Percentiles rank a stretch among this genome's conserved stretches.
These are phyloP conservation scores for Blastomyces parvus DNA, from an alignment of 2,329 filamentous ascomycete species.

Conservation along the genomic window DNA sequence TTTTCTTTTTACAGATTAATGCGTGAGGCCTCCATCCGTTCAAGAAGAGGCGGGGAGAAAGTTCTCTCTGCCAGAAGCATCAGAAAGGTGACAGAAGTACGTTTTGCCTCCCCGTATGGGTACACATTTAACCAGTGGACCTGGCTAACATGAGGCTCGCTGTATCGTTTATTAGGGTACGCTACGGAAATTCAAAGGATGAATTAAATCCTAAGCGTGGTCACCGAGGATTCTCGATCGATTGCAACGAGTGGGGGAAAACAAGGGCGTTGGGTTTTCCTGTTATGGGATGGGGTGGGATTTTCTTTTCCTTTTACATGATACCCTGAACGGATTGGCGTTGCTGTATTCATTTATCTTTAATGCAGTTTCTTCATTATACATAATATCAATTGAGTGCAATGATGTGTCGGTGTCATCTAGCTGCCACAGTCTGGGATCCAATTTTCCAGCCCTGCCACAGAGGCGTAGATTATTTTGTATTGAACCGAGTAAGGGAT, in stretches of 20 bases:
- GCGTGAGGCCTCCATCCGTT: slow-evolving; percentile 67
- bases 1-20: slow-evolving; percentile 49
- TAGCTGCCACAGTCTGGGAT: not conserved
- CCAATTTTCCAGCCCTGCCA: not conserved
- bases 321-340: not conserved
- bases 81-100: slow-evolving; percentile 65
- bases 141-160: not conserved
- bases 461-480: not conserved
- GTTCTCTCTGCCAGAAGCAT: slow-evolving; percentile 66
- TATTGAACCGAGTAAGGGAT: not conserved
- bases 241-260: not conserved
- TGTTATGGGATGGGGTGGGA: too few species aligned
- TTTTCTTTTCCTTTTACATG: not conserved
- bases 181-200: slow-evolving; percentile 34
- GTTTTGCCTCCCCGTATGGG: slow-evolving; percentile 20
- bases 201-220: not conserved
- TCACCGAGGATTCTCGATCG: not conserved
- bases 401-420: not conserved
- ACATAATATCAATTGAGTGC: not conserved
- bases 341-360: not conserved
- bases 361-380: not conserved
- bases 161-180: slow-evolving; percentile 44
- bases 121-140: not conserved
- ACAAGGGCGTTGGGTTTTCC: not conserved
- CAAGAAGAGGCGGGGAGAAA: slow-evolving; percentile 63